Evolutionary conservation across 2,329 filamentous ascomycete species (phyloP).

Genomic region (Emmonsia crescens): DNA sequence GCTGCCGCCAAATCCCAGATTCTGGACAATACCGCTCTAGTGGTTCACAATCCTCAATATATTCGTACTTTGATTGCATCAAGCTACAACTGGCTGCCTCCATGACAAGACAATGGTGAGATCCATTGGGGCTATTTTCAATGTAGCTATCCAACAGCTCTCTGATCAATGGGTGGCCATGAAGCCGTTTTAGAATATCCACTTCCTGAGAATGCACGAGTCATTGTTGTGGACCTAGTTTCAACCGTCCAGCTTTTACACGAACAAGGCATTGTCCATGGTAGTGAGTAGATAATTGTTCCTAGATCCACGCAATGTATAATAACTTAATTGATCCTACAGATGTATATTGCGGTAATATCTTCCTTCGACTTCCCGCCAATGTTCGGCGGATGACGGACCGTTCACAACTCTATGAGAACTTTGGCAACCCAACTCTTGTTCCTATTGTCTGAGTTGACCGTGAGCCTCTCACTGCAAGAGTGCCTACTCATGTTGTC

Average conservation of each 20-base stretch:
- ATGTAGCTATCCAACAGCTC: conserved; percentile 8
- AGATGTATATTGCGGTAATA: conserved; percentile 13
- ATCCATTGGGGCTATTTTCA: conserved; percentile 11
- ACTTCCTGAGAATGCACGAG: conserved; percentile 10
- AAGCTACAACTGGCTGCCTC: conserved; percentile 10
- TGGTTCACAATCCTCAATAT: conserved; percentile 12
- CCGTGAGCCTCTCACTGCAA: conserved; percentile 8
- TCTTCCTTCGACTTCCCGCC: conserved; percentile 11
- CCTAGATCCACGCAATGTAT: conserved; percentile 5
- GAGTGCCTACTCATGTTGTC: conserved; percentile 11
- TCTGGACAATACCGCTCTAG: conserved; percentile 10
- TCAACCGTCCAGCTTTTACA: conserved; percentile 12
- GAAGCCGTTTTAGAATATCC: conserved; percentile 10
- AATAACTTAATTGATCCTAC: conserved; percentile 6
- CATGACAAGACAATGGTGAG: conserved; percentile 11
- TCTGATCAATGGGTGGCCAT: conserved; percentile 9
- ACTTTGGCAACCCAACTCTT: conserved; percentile 11
- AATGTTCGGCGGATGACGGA: conserved; percentile 9
- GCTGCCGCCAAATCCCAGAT: conserved; percentile 12
- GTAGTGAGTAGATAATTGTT: conserved; percentile 10
- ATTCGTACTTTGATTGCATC: conserved; percentile 10
- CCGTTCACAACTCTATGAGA: conserved; percentile 9
- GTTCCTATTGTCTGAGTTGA: conserved; percentile 11
- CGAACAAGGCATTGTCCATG: conserved; percentile 11
- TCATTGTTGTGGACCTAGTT: conserved; percentile 10